Evolutionary conservation across 2,329 filamentous ascomycete genomes (phyloP).

Genomic region (Nannizziopsis arthrosporioides): DNA sequence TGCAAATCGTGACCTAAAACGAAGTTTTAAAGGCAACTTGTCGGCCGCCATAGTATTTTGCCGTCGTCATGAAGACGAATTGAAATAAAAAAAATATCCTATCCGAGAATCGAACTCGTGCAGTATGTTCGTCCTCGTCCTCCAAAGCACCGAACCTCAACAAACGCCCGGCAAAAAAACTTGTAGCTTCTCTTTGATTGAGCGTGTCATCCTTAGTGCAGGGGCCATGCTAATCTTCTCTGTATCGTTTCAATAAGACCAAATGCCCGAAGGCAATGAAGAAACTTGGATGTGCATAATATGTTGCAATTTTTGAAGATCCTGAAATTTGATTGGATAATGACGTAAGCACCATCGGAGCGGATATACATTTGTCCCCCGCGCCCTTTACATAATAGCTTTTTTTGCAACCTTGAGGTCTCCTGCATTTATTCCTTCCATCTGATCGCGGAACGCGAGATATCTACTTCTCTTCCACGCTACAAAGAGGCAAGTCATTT

Average conservation of each 20-base stretch:
- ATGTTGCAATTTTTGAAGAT: not conserved
- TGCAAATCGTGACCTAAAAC: not conserved
- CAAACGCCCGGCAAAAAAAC: constrained; percentile 44
- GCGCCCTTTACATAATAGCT: not conserved
- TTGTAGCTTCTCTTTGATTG: constrained; percentile 65
- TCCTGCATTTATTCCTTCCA: too few species aligned
- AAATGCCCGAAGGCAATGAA: constrained; percentile 41
- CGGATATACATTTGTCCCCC: not conserved
- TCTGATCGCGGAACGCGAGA: too few species aligned
- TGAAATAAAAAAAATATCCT: constrained; percentile 3
- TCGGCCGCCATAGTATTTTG: not conserved
- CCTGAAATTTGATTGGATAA: not conserved
- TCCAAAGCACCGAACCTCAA: constrained; percentile 2
- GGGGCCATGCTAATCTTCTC: constrained; percentile 75
- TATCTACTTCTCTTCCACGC: too few species aligned
- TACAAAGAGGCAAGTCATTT: too few species aligned
- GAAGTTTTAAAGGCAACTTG: not conserved
- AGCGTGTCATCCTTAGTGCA: constrained; percentile 92
- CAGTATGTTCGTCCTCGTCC: not conserved
- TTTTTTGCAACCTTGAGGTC: too few species aligned
- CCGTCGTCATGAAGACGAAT: not conserved
- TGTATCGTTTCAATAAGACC: constrained; percentile 57
- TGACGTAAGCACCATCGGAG: not conserved
- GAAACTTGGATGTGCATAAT: not conserved
- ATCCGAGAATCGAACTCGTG: not conserved